Evolutionary conservation across 176 grass and related monocot species (phyloP).

Genomic region (Bromus sterilis): DNA sequence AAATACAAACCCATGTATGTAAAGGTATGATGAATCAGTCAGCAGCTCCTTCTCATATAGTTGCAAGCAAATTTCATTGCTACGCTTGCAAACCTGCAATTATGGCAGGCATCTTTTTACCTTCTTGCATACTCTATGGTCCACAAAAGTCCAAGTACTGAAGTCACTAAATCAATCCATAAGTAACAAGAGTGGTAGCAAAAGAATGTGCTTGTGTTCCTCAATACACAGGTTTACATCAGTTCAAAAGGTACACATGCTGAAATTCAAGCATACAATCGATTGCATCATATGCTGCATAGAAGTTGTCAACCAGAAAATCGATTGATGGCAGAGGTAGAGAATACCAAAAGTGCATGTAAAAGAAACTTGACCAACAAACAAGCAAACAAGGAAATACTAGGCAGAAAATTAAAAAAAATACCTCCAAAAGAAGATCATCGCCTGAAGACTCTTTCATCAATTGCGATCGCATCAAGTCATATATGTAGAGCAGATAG

Average conservation of each 20-base stretch:
- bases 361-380: constrained; percentile 4
- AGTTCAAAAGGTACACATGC: neutral
- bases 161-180: neutral
- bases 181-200: constrained; percentile 12
- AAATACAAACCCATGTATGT: constrained; percentile 84
- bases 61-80: constrained; percentile 74
- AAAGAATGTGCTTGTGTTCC: constrained; percentile 1
- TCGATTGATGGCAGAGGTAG: neutral
- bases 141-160: neutral
- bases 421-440: constrained; percentile 84
- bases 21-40: constrained; percentile 80
- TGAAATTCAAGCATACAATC: neutral
- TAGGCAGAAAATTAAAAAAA: neutral
- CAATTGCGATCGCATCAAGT: constrained; percentile 71
- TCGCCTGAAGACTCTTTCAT: constrained; percentile 44
- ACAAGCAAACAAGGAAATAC: neutral
- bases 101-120: neutral
- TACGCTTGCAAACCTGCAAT: constrained; percentile 69
- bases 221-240: neutral
- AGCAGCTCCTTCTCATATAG: constrained; percentile 92
- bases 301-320: neutral
- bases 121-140: neutral
- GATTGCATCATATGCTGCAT: neutral
- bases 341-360: constrained; percentile 18
- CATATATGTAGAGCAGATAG: constrained; percentile 91